A percentile compares a stretch with the other conserved stretches of the same genome.
These are phyloP conservation scores for Irpex sp. DNA, from an alignment of 1,284 basidiomycete species.

Conservation along the genomic window DNA sequence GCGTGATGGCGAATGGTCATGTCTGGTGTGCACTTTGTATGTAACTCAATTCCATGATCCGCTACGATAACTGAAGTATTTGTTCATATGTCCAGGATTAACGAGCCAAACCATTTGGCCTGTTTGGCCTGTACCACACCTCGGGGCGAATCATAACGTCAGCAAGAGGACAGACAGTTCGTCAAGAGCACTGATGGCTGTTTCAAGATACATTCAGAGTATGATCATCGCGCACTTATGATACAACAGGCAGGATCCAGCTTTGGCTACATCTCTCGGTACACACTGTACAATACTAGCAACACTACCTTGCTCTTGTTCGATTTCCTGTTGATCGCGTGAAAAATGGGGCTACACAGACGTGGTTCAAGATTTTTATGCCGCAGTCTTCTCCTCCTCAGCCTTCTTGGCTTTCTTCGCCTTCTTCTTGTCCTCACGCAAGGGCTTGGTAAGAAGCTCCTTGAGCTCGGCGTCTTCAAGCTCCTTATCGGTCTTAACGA, in stretches of 20 bases:
- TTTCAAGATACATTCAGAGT: slow-evolving; percentile 10
- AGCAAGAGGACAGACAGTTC: background rate
- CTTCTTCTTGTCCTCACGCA: slow-evolving; percentile 90
- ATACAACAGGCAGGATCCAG: background rate
- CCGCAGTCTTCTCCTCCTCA: slow-evolving; percentile 26
- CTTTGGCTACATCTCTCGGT: background rate
- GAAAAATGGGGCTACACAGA: no score
- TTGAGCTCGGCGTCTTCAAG: slow-evolving; percentile 86
- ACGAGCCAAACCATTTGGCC: slow-evolving; percentile 40
- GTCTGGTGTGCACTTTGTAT: slow-evolving; percentile 51
- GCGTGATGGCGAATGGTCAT: slow-evolving; percentile 33
- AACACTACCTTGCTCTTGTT: background rate
- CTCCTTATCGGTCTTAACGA: slow-evolving; percentile 86
- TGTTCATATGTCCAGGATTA: slow-evolving; percentile 30
- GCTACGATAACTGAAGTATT: background rate
- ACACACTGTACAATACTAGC: background rate
- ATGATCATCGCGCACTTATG: background rate
- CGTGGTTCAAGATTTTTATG: background rate
- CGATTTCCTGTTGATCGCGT: no score
- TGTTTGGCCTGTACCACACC: slow-evolving; percentile 46
- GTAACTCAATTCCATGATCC: slow-evolving; percentile 16
- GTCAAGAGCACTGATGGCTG: background rate
- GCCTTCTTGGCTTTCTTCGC: slow-evolving; percentile 75
- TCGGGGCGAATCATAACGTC: slow-evolving; percentile 19
- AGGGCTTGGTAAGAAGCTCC: slow-evolving; percentile 67